phyloP scores from a whole-genome alignment of 306 rosid genomes.

The Vicia faba region DNA sequence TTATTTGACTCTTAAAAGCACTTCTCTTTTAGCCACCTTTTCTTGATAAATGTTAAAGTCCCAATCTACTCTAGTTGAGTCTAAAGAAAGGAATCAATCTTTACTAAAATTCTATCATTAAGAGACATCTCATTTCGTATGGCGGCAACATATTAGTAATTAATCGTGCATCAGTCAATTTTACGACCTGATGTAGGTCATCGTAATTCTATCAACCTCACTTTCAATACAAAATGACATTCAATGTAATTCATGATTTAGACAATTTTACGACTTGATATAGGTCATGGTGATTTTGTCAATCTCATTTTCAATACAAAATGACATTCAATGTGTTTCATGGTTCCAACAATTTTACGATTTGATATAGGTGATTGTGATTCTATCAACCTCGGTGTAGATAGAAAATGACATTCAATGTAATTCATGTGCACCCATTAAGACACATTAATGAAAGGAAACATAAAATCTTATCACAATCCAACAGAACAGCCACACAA shows the following conservation, averaged over 20 bases:
- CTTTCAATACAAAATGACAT: too few species aligned
- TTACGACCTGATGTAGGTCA: too few species aligned
- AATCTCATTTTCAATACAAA: too few species aligned
- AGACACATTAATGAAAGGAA: constrained; percentile 29
- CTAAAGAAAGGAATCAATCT: not conserved
- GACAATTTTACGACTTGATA: too few species aligned
- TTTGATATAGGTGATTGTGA: too few species aligned
- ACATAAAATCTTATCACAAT: constrained; percentile 19
- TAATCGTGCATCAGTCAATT: not conserved
- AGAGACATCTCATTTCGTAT: not conserved
- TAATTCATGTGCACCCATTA: not conserved
- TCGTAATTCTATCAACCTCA: not conserved
- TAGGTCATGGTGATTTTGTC: not conserved
- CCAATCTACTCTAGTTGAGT: not conserved
- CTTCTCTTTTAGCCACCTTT: not conserved
- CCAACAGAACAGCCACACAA: constrained; percentile 13
- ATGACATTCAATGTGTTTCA: too few species aligned
- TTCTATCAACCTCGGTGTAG: too few species aligned
- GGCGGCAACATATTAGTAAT: not conserved
- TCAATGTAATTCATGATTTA: too few species aligned
- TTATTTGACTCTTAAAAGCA: not conserved
- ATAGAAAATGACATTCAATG: too few species aligned
- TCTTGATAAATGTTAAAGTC: not conserved
- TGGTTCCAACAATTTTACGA: too few species aligned
- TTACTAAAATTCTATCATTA: not conserved